A percentile compares a stretch with the other conserved stretches of the same genome.
Evolutionary conservation across 2,329 filamentous ascomycete genomes (phyloP).

Genomic region (Ceratocystis variospora): DNA sequence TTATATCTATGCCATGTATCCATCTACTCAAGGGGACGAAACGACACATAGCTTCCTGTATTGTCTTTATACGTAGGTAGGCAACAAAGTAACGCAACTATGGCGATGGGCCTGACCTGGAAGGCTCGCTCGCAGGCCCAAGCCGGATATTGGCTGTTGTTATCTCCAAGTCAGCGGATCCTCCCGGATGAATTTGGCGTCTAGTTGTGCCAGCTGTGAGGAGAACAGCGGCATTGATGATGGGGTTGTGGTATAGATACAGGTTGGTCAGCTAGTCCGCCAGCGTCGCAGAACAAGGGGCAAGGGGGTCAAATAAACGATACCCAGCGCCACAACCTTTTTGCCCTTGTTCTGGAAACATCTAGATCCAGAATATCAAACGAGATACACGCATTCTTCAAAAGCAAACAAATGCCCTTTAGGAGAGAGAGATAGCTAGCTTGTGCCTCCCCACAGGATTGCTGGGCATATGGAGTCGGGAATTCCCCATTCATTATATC

Average conservation of each 20-base stretch:
- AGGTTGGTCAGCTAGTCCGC: background rate
- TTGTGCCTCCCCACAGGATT: background rate
- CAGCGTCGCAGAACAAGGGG: background rate
- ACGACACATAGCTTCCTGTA: background rate
- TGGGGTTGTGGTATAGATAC: background rate
- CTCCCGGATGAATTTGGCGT: background rate
- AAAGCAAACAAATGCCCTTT: background rate
- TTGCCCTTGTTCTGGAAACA: background rate
- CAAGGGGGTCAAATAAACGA: background rate
- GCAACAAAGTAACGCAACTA: background rate
- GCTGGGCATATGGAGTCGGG: background rate
- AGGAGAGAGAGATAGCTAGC: too few species aligned
- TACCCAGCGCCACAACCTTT: background rate
- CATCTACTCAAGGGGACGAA: background rate
- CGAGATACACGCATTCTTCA: slow-evolving; percentile 8
- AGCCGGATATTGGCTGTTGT: background rate
- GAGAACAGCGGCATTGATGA: background rate
- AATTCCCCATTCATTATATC: background rate
- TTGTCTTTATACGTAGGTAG: background rate
- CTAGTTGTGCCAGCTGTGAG: background rate
- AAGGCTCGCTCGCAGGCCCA: background rate
- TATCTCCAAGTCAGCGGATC: background rate
- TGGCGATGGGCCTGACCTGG: background rate
- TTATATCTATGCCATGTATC: too few species aligned
- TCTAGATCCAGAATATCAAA: background rate